Evolutionary conservation across 169 alveolate genomes (phyloP).

Genomic region (Cryptosporidium baileyi): DNA sequence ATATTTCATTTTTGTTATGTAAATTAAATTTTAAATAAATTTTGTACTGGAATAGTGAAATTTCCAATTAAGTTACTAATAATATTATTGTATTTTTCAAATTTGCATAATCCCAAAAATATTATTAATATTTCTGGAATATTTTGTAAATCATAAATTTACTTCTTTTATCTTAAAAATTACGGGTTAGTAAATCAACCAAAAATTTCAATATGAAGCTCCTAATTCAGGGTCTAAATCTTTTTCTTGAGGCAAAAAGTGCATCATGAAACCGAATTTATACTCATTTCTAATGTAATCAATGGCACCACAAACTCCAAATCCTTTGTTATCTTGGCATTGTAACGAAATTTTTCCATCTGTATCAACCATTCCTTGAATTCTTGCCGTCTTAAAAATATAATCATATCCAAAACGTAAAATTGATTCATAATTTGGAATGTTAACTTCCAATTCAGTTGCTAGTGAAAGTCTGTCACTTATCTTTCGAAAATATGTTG

Average conservation of each 20-base stretch:
- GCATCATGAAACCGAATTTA: conserved; percentile 91
- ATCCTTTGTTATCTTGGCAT: conserved; percentile 86
- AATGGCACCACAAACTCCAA: conserved; percentile 88
- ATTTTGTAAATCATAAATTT: no score
- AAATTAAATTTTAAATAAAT: no score
- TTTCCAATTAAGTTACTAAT: no score
- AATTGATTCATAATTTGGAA: conserved; percentile 69
- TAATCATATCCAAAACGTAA: conserved; percentile 88
- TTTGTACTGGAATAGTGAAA: no score
- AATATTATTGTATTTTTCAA: no score
- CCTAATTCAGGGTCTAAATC: no score
- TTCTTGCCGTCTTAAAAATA: conserved; percentile 89
- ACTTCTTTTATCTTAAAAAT: no score
- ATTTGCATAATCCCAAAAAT: no score
- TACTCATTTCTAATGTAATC: conserved; percentile 87
- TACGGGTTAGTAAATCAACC: no score
- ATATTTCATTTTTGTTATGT: no score
- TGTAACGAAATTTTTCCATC: conserved; percentile 87
- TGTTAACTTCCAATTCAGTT: conserved; percentile 86
- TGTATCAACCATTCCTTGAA: conserved; percentile 89
- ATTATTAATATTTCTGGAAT: no score
- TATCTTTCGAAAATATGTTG: conserved; percentile 82
- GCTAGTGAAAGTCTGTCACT: conserved; percentile 88
- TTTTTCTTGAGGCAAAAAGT: conserved; percentile 81
- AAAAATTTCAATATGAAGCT: no score